Conservation (phyloP, 805 yeast species). For the Metschnikowia lochheadii region DNA sequence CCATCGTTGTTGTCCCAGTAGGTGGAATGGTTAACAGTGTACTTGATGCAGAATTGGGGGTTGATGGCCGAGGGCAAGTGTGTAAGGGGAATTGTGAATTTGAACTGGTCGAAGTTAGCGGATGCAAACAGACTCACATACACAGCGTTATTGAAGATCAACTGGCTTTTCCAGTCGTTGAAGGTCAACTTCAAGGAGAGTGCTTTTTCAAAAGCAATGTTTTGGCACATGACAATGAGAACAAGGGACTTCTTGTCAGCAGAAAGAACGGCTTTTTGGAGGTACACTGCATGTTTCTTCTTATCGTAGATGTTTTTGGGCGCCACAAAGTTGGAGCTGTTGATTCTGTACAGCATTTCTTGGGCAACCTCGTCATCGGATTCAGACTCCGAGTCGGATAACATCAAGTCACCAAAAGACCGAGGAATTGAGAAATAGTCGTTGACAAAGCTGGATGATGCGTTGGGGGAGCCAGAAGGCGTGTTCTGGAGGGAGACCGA, state of each 20-base stretch:
- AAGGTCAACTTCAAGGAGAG: slow-evolving; percentile 44
- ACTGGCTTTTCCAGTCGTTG: slow-evolving; percentile 44
- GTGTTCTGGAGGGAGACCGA: slow-evolving; percentile 59
- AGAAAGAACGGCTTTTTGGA: slow-evolving; percentile 36
- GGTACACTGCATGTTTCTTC: slow-evolving; percentile 22
- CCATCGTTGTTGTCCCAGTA: slow-evolving; percentile 40
- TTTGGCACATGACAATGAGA: slow-evolving; percentile 30
- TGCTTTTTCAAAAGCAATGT: slow-evolving; percentile 35
- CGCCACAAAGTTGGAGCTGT: slow-evolving; percentile 11
- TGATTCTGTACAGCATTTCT: slow-evolving; percentile 17
- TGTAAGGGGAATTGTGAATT: slow-evolving; percentile 45
- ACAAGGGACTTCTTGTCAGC: slow-evolving; percentile 19
- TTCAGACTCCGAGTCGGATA: slow-evolving; percentile 17
- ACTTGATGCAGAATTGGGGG: slow-evolving; percentile 33
- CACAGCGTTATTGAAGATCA: slow-evolving; percentile 21
- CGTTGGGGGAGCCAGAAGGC: slow-evolving; percentile 37
- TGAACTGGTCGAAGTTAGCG: slow-evolving; percentile 43
- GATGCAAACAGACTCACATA: slow-evolving; percentile 22
- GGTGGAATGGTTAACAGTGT: slow-evolving; percentile 23
- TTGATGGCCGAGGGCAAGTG: slow-evolving; percentile 29
- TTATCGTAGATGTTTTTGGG: slow-evolving; percentile 18
- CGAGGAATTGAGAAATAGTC: slow-evolving; percentile 27
- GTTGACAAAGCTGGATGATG: slow-evolving; percentile 8
- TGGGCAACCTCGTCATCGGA: slow-evolving; percentile 13
- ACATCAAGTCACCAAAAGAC: slow-evolving; percentile 18